Conservation (phyloP, 441 rosid genomes). For the Geranium incanum region DNA sequence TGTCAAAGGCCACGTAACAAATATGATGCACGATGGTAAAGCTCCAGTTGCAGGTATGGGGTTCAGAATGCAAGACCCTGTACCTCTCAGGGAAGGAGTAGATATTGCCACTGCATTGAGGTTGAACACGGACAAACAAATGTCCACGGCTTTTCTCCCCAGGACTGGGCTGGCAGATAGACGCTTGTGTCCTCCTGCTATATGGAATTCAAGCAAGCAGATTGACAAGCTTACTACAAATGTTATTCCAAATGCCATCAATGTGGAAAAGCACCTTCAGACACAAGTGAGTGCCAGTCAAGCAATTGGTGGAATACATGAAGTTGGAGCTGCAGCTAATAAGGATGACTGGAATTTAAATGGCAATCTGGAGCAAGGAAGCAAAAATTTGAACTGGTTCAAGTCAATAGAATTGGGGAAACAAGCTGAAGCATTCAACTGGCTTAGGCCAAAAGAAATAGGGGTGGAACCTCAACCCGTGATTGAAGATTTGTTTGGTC, state of each 20-base stretch:
- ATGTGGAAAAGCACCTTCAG: background rate
- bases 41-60: background rate
- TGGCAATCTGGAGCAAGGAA: background rate
- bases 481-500: background rate
- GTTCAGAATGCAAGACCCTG: slow-evolving; percentile 7
- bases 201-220: no score
- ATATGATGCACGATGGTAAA: background rate
- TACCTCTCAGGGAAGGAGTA: slow-evolving; percentile 10
- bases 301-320: background rate
- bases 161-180: no score
- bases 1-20: no score
- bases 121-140: no score
- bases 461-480: background rate
- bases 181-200: no score
- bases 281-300: slow-evolving; percentile 17
- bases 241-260: no score
- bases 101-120: no score
- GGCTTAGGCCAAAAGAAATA: background rate
- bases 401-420: background rate
- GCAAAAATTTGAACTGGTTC: background rate
- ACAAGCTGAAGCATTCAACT: background rate
- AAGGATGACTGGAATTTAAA: background rate
- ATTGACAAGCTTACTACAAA: no score
- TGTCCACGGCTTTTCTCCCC: slow-evolving; percentile 13
- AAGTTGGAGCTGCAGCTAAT: background rate